Base-by-base conservation (phyloP, 1,284 basidiomycete species). In the Ustilago sp. region DNA sequence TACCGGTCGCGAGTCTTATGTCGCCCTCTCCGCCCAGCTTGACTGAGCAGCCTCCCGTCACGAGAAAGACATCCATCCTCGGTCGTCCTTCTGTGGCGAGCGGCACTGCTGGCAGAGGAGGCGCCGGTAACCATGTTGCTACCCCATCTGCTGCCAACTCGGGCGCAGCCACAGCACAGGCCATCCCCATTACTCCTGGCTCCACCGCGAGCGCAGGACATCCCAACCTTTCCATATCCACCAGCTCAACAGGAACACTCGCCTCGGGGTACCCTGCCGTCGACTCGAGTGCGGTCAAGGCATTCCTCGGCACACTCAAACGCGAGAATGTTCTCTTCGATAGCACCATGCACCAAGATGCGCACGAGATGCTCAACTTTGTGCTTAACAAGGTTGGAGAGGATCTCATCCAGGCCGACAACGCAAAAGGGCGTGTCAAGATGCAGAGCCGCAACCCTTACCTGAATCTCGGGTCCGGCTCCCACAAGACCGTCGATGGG, bases 301-400 rank as follows among this genome's bases (percentile, higher is more conserved):
- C 59, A 15, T 85, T 85, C 69, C 63, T 84, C 7, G 61, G 53
- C 15, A 77, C 77, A 0, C 66, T 85, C 48, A 76, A 78, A 64
- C 76, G 79, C n/a, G 78, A 80, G 39, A 83, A 81, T 38, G 76
- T 80, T 17, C 66, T 84, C 34, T 85, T 85, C 43, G 82, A 84
- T 65, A 78, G 68, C 55, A 84, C 77, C 34, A 81, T 81, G 79
- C 84, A 85, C 83, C 95, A 98, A 85, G 95, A 98, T 86, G 95
- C 95, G 2, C 95, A 98, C 86, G 96, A 99, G 87, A 98, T 99
- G 87, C 89, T 98, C 60, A 98, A 96, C 85, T 97, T 93, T 87
- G 88, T 98, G 36, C 88, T 99, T 69, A 99, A 99, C 87, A 91
- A 90, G 86, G 92, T 98, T 59, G 92, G 94, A 39, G 95, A 98